These are phyloP conservation scores for Trichoderma sp. DNA, from an alignment of 2,329 filamentous ascomycete genomes.

Conservation along the genomic window DNA sequence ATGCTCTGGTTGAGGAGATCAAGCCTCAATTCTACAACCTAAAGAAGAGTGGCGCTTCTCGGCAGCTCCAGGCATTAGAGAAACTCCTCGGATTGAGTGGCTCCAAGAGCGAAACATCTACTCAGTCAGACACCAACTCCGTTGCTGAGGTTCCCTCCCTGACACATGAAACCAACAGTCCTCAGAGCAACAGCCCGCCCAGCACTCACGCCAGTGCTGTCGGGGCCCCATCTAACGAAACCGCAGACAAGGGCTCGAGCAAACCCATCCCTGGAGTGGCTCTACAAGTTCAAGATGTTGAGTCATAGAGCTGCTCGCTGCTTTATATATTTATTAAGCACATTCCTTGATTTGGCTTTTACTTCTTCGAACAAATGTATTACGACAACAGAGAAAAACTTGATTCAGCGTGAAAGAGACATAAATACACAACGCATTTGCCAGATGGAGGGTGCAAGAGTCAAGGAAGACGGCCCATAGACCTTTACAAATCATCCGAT, in stretches of 20 bases:
- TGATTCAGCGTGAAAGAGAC: slow-evolving; percentile 12
- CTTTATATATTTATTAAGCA: neutral
- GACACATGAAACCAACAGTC: slow-evolving; percentile 71
- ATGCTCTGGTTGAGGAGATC: slow-evolving; percentile 65
- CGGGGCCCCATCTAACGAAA: slow-evolving; percentile 43
- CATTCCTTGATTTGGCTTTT: neutral
- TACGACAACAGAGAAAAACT: slow-evolving; percentile 18
- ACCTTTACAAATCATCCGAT: neutral
- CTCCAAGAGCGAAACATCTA: slow-evolving; percentile 40
- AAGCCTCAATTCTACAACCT: slow-evolving; percentile 63
- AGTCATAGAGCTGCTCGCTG: slow-evolving; percentile 35
- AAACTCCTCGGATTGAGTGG: slow-evolving; percentile 40
- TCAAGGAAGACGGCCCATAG: neutral
- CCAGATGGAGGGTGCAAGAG: neutral
- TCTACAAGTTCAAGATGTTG: slow-evolving; percentile 39
- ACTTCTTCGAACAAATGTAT: slow-evolving; percentile 22
- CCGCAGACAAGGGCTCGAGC: slow-evolving; percentile 33
- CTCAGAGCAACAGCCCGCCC: slow-evolving; percentile 66
- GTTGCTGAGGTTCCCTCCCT: slow-evolving; percentile 67
- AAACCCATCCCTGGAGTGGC: slow-evolving; percentile 29
- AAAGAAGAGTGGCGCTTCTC: slow-evolving; percentile 67
- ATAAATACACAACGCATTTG: slow-evolving; percentile 12
- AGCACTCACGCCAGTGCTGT: slow-evolving; percentile 64
- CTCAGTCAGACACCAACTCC: slow-evolving; percentile 53
- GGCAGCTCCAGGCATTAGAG: slow-evolving; percentile 55